Base-by-base conservation (phyloP, 495 filamentous ascomycete species). In the Aspergillus ostianus region DNA sequence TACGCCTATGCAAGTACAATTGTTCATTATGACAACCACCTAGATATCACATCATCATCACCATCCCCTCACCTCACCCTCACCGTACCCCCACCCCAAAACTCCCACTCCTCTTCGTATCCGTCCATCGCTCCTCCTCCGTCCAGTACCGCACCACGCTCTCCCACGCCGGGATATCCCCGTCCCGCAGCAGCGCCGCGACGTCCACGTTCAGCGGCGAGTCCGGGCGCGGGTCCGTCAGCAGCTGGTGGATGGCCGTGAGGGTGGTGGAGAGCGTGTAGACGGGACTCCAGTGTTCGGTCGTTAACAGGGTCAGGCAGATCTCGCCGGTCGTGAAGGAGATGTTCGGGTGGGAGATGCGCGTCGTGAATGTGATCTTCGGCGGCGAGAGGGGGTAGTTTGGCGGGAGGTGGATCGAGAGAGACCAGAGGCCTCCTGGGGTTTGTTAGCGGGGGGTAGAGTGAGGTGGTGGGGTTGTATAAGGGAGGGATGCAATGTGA, bases 201-300 rank as follows among this genome's bases (percentile, higher is more conserved):
- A 95, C 83, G 73, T 98, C 94, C 10, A 97, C 82, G 75, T 96
- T 96, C 53, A 98, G 75, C 61, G 94, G 94, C 63, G 85, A 89
- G 62, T 97, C 91, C 44, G 88, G 81, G 56, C 85, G 87, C 13
- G 93, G 91, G 60, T 86, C 84, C 47, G 80, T 85, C 56, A 96
- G 77, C 65, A 98, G 75, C 78, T 90, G 82, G 53, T 92, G 85
- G 41, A 98, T 83, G 20, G 86, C 85, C 63, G 89, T 87, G 64
- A 97, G 73, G 54, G 89, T 91, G 60, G 84, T 81, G 21, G 87
- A 84, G 21, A 97, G 79, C 29, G 88, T 93, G 68, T 94, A 95
- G 30, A 88, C 84, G 30, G 92, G 89, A 61, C 87, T 87, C 94
- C 94, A 98, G 49, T 83, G 81, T 29, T 86, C 84, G 63, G 87